These are phyloP conservation scores for Hygrocybe coccinea DNA, from an alignment of 768 basidiomycete genomes.

Conservation along the genomic window DNA sequence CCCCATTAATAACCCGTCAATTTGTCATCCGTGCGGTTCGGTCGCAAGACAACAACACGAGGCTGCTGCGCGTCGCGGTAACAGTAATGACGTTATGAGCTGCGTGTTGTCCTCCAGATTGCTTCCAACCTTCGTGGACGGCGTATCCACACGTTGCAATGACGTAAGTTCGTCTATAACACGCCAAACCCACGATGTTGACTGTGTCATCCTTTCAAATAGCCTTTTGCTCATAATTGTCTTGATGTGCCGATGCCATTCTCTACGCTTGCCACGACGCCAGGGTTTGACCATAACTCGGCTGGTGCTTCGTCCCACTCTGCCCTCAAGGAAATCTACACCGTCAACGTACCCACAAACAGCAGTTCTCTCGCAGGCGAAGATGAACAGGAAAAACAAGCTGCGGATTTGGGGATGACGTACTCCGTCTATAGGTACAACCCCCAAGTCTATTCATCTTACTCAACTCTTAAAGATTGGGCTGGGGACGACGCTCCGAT, in stretches of 20 bases:
- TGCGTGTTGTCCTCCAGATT: neutral
- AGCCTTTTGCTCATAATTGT: neutral
- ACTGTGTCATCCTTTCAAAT: neutral
- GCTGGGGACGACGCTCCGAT: slow-evolving; percentile 24
- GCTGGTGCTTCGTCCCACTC: neutral
- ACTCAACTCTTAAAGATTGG: slow-evolving; percentile 38
- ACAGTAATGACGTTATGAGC: neutral
- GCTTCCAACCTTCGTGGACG: neutral
- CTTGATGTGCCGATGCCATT: neutral
- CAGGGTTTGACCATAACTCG: neutral
- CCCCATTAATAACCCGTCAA: slow-evolving; percentile 19
- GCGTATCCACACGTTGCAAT: neutral
- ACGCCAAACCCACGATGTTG: neutral
- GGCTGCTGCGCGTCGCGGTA: neutral
- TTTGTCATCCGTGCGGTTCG: neutral
- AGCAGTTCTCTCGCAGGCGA: neutral
- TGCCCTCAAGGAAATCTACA: neutral
- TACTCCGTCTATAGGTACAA: slow-evolving; percentile 5
- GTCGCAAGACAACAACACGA: neutral
- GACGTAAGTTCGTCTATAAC: slow-evolving; percentile 1
- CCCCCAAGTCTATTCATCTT: slow-evolving; percentile 19
- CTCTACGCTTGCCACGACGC: neutral
- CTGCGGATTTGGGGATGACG: slow-evolving; percentile 8
- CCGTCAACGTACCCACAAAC: neutral
- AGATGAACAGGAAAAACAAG: neutral